Evolutionary conservation across 257 asterid genomes (phyloP).

Genomic region (Penstemon eatonii): DNA sequence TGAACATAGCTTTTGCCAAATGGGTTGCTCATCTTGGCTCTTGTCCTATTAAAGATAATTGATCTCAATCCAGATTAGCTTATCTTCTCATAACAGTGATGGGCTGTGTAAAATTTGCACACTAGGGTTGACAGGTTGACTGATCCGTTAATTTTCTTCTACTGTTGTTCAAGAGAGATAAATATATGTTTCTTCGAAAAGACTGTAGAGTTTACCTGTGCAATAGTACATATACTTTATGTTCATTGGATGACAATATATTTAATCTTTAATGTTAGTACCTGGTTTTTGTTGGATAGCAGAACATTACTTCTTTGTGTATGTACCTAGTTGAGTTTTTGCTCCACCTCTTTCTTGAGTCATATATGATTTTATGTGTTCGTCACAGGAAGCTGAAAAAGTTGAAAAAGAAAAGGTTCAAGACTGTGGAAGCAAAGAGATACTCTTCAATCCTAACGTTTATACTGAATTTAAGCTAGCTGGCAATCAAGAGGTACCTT

Average conservation of each 20-base stretch:
- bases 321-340: slow-evolving; percentile 3
- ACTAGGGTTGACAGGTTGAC: background rate
- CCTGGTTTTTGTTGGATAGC: slow-evolving; percentile 4
- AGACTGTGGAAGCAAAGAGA: slow-evolving; percentile 45
- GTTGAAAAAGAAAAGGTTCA: slow-evolving; percentile 36
- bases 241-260: background rate
- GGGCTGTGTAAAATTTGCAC: background rate
- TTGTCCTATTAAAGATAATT: too few relatives aligned
- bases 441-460: slow-evolving; percentile 83
- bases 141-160: background rate
- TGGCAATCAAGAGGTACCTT: slow-evolving; percentile 70
- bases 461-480: slow-evolving; percentile 84
- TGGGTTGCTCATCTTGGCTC: background rate
- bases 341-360: slow-evolving; percentile 4
- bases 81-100: background rate
- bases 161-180: background rate
- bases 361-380: slow-evolving; percentile 11
- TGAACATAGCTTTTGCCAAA: slow-evolving; percentile 15
- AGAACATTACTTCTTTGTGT: background rate
- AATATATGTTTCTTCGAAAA: background rate
- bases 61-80: too few relatives aligned
- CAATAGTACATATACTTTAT: background rate
- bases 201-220: background rate
- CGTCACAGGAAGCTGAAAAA: slow-evolving; percentile 38
- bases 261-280: background rate